Conservation (phyloP, 164 flowering plant species). For the Berberis thunbergii region DNA sequence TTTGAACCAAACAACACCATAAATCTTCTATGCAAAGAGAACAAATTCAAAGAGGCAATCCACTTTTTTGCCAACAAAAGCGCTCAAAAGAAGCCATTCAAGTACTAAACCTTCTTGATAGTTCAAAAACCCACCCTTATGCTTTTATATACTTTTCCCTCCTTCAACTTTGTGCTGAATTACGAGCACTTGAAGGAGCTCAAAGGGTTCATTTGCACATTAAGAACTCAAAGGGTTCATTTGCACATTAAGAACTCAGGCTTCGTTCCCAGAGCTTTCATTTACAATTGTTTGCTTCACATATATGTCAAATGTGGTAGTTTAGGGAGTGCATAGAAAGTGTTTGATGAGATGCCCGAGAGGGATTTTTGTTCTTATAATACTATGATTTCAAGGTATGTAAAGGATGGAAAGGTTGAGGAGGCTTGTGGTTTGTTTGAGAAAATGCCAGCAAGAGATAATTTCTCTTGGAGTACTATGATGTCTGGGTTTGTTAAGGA, state of each 20-base stretch:
- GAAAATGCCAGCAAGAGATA: too few relatives aligned
- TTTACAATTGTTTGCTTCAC: slow-evolving; percentile 17
- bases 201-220: too few relatives aligned
- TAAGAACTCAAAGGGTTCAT: slow-evolving; percentile 20
- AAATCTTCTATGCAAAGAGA: slow-evolving; percentile 13
- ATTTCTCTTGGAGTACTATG: too few relatives aligned
- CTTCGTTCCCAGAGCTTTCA: slow-evolving; percentile 12
- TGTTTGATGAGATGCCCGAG: slow-evolving; percentile 23
- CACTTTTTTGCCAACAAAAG: slow-evolving; percentile 17
- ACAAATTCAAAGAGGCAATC: slow-evolving; percentile 22
- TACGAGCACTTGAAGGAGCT: too few relatives aligned
- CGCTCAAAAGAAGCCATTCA: slow-evolving; percentile 19
- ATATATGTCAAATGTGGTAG: slow-evolving; percentile 16
- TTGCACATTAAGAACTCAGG: slow-evolving; percentile 11
- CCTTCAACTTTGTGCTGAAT: too few relatives aligned
- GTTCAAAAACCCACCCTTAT: too few relatives aligned
- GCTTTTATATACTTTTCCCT: too few relatives aligned
- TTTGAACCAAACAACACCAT: not conserved
- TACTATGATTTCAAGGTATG: slow-evolving; percentile 24
- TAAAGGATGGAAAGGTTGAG: not conserved
- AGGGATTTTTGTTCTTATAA: slow-evolving; percentile 30
- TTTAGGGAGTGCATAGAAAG: slow-evolving; percentile 9
- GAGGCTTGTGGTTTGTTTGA: too few relatives aligned
- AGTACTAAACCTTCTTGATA: slow-evolving; percentile 12
- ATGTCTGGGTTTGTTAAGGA: slow-evolving; percentile 25